These are phyloP conservation scores for Pestalotiopsis sp. DNA, from an alignment of 2,329 filamentous ascomycete species.

Conservation along the genomic window DNA sequence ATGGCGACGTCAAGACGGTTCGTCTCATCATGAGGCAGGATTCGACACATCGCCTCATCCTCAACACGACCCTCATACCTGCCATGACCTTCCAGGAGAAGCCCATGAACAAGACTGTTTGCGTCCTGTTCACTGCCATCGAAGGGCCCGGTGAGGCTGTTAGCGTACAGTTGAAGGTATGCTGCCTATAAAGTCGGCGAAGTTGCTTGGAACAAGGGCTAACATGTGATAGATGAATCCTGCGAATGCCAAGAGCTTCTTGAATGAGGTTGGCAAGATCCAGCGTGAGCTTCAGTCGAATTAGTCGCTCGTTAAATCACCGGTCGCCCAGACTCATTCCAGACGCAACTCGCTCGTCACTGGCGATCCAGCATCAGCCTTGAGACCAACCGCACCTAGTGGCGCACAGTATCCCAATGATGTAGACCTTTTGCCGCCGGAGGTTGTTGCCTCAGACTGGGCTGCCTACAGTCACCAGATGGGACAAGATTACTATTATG, in stretches of 20 bases:
- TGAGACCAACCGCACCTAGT: neutral
- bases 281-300: conserved; percentile 49
- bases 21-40: conserved; percentile 91
- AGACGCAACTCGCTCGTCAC: neutral
- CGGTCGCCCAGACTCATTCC: conserved; percentile 6
- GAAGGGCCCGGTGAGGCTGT: conserved; percentile 56
- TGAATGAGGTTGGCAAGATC: conserved; percentile 49
- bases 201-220: neutral
- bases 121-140: conserved; percentile 66
- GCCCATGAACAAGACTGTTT: conserved; percentile 69
- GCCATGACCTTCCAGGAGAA: conserved; percentile 79
- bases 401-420: neutral
- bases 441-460: no score
- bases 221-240: conserved; percentile 46
- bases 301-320: conserved; percentile 21
- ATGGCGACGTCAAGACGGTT: conserved; percentile 53
- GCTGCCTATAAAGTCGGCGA: conserved; percentile 18
- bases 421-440: no score
- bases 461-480: no score
- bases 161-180: conserved; percentile 62
- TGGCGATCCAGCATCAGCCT: neutral
- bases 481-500: no score
- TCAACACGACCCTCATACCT: conserved; percentile 81
- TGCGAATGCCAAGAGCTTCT: conserved; percentile 52
- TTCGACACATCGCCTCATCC: conserved; percentile 79